Percentiles rank a stretch among this genome's conserved stretches.
Conservation (phyloP, 441 rosid genomes). For the Erodium moschatum region DNA sequence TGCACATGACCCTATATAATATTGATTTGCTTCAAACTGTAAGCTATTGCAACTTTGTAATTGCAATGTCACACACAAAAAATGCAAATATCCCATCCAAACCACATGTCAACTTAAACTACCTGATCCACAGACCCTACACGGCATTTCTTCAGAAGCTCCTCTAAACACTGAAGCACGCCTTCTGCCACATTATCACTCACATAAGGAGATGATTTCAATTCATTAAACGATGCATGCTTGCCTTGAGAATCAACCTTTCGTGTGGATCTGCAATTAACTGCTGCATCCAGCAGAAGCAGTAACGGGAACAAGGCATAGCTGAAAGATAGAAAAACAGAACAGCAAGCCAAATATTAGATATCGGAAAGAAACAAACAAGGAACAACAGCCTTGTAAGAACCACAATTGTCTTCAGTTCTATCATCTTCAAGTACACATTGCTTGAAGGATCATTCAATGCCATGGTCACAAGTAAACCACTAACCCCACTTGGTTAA, state of each 20-base stretch:
- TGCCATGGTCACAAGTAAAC: too few species aligned
- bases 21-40: neutral
- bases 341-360: neutral
- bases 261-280: constrained; percentile 38
- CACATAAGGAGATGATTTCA: constrained; percentile 31
- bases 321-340: constrained; percentile 33
- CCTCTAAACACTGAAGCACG: constrained; percentile 68
- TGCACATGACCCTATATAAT: neutral
- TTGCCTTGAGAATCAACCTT: constrained; percentile 23
- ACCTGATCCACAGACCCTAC: constrained; percentile 78
- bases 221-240: constrained; percentile 4
- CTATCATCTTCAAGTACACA: too few species aligned
- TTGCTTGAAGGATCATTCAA: too few species aligned
- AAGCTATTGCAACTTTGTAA: neutral
- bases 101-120: constrained; percentile 3
- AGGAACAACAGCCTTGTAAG: too few species aligned
- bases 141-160: constrained; percentile 60
- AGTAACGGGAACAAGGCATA: constrained; percentile 72
- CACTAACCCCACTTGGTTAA: too few species aligned
- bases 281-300: constrained; percentile 73
- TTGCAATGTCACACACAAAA: neutral
- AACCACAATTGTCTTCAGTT: too few species aligned
- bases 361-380: too few species aligned
- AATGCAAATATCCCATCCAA: neutral
- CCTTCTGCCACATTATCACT: constrained; percentile 82